Evolutionary conservation across 2,329 filamentous ascomycete species (phyloP).

Genomic region (Alternaria arborescens): DNA sequence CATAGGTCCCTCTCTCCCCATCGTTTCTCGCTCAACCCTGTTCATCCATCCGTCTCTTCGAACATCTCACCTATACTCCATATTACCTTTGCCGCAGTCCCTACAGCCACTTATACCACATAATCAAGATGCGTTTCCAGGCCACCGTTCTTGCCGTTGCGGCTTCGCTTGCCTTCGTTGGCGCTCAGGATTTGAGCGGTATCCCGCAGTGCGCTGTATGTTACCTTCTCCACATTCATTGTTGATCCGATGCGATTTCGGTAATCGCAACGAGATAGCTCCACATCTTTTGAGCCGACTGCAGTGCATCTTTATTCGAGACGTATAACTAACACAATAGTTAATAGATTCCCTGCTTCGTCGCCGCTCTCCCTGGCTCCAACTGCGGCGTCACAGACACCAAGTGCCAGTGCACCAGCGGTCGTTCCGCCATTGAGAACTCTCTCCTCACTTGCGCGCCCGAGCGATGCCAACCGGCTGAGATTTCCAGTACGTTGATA

Average conservation of each 20-base stretch:
- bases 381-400: slow-evolving; percentile 59
- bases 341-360: slow-evolving; percentile 58
- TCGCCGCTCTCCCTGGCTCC: slow-evolving; percentile 56
- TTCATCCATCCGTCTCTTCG: not conserved
- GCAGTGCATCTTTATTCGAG: not conserved
- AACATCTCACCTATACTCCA: not conserved
- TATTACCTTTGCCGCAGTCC: not conserved
- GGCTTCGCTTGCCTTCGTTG: slow-evolving; percentile 37
- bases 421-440: slow-evolving; percentile 45
- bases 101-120: not conserved
- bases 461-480: slow-evolving; percentile 46
- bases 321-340: not conserved
- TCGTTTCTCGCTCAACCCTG: slow-evolving; percentile 2
- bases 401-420: slow-evolving; percentile 62
- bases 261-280: not conserved
- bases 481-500: slow-evolving; percentile 51
- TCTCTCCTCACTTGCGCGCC: slow-evolving; percentile 55
- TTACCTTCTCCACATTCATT: not conserved
- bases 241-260: not conserved
- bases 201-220: slow-evolving; percentile 50
- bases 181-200: slow-evolving; percentile 37
- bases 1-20: slow-evolving; percentile 1
- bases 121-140: slow-evolving; percentile 44
- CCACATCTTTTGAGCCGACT: not conserved
- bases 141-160: slow-evolving; percentile 34